Evolutionary conservation across 306 rosid species (phyloP).

Genomic region (Hippophae tibetana): DNA sequence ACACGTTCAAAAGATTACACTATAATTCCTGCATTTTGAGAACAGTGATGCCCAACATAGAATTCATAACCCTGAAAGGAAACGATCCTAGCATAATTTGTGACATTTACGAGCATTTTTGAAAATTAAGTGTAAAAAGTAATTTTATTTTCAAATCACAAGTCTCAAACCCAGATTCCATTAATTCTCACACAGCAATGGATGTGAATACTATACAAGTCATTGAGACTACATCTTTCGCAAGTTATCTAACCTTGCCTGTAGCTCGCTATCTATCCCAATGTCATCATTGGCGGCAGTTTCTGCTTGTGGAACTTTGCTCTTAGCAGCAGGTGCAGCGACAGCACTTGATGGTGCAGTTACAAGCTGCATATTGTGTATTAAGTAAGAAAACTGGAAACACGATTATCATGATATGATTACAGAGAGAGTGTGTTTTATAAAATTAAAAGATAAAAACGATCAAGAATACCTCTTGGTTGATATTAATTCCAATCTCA

Average conservation of each 20-base stretch:
- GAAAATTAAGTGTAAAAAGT: background rate
- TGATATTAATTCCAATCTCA: constrained; percentile 75
- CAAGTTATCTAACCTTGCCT: constrained; percentile 84
- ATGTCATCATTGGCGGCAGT: constrained; percentile 48
- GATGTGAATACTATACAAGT: constrained; percentile 18
- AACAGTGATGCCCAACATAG: no score
- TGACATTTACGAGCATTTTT: background rate
- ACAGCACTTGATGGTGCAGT: constrained; percentile 78
- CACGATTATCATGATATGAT: background rate
- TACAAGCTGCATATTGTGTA: constrained; percentile 52
- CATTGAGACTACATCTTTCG: constrained; percentile 59
- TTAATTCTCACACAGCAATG: constrained; percentile 19
- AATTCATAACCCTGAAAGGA: background rate
- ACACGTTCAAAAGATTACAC: no score
- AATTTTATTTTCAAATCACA: constrained; percentile 21
- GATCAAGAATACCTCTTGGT: constrained; percentile 63
- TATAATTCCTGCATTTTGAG: no score
- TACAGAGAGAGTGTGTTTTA: background rate
- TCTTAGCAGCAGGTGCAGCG: constrained; percentile 63
- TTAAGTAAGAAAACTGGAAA: constrained; percentile 18
- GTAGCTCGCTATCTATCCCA: constrained; percentile 85
- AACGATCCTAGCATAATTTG: background rate
- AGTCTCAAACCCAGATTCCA: constrained; percentile 21
- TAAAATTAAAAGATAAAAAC: background rate
- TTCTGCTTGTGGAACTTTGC: constrained; percentile 78